phyloP scores from a whole-genome alignment of 257 asterid species.

The Scutellaria barbata region DNA sequence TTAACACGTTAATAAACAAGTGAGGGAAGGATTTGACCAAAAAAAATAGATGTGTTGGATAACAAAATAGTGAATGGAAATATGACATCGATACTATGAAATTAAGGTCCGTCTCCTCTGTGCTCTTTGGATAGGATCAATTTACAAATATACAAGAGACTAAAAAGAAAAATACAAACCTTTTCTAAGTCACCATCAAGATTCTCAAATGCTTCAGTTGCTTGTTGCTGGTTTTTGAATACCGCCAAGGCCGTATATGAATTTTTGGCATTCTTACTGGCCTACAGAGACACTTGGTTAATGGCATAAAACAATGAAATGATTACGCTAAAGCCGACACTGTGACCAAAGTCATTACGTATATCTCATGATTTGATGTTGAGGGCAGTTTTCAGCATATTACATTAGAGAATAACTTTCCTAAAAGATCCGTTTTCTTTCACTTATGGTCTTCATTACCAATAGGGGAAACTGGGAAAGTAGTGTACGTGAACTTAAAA shows the following conservation, averaged over 20 bases:
- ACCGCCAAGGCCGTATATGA: conserved; percentile 65
- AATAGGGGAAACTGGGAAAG: neutral
- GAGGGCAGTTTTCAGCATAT: conserved; percentile 2
- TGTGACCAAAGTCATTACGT: neutral
- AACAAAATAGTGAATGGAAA: neutral
- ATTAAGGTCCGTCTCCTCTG: neutral
- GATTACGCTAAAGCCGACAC: neutral
- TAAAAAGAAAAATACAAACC: conserved; percentile 45
- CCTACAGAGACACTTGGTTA: conserved; percentile 47
- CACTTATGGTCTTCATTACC: neutral
- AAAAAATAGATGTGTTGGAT: neutral
- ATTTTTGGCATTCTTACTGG: conserved; percentile 41
- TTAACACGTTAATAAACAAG: neutral
- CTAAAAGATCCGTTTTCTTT: neutral
- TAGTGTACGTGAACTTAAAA: neutral
- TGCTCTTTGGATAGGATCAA: neutral
- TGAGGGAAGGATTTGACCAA: neutral
- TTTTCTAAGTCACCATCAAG: conserved; percentile 66
- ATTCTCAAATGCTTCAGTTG: conserved; percentile 61
- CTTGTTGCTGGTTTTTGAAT: conserved; percentile 67
- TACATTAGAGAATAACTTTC: neutral
- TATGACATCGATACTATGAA: neutral
- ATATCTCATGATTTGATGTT: neutral
- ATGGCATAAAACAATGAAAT: conserved; percentile 12
- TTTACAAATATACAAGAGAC: neutral